Conservation (phyloP, 495 filamentous ascomycete species). For the Ascodesmis nigricans region DNA sequence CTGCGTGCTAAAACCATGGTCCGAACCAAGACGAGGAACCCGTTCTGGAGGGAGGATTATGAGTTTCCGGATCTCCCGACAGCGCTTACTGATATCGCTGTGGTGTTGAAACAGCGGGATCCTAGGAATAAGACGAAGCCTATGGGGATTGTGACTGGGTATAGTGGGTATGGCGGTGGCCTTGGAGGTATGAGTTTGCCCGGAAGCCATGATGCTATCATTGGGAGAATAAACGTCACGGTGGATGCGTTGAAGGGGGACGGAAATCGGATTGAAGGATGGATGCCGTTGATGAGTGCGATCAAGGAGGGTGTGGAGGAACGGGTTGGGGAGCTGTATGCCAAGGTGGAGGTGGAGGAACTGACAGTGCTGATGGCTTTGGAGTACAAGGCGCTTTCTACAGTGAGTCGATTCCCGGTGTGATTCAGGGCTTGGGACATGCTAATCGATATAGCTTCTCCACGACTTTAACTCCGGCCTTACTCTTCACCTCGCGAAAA, state of each 20-base stretch:
- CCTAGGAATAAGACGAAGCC: conserved; percentile 21
- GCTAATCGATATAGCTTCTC: conserved; percentile 30
- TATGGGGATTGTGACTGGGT: conserved; percentile 14
- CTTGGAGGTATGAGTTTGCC: conserved; percentile 19
- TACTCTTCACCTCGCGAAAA: conserved; percentile 61
- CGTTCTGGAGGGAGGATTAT: conserved; percentile 90
- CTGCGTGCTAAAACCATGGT: conserved; percentile 66
- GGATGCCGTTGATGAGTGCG: conserved; percentile 65
- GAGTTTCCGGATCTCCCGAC: conserved; percentile 68
- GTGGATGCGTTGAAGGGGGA: conserved; percentile 57
- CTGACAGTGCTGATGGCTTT: conserved; percentile 65
- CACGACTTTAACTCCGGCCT: conserved; percentile 66
- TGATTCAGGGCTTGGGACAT: not conserved
- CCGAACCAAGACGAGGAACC: conserved; percentile 57
- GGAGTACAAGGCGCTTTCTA: conserved; percentile 66
- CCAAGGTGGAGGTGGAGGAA: conserved; percentile 68
- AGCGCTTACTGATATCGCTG: conserved; percentile 52
- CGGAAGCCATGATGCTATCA: conserved; percentile 30
- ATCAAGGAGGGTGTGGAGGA: conserved; percentile 32
- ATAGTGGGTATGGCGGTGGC: conserved; percentile 20
- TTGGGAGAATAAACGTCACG: conserved; percentile 60
- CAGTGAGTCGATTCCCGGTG: conserved; percentile 20
- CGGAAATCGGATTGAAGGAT: conserved; percentile 59
- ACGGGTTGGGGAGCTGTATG: conserved; percentile 62
- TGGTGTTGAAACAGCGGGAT: conserved; percentile 58